These are phyloP conservation scores for Colletotrichum nymphaeae DNA, from an alignment of 2,329 filamentous ascomycete genomes.

Conservation along the genomic window DNA sequence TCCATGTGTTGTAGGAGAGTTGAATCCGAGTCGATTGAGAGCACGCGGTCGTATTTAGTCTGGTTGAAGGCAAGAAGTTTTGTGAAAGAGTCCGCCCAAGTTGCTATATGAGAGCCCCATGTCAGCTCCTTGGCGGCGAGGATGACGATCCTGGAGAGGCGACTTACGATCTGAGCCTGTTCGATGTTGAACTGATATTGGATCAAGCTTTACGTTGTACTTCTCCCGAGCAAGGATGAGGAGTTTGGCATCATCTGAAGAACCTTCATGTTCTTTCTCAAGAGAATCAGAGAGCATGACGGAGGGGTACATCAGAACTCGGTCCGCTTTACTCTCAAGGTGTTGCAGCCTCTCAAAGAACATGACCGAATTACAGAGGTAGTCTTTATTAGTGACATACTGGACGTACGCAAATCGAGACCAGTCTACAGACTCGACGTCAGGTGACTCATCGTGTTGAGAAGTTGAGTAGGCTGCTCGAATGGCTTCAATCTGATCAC, in stretches of 20 bases:
- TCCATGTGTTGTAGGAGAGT: slow-evolving; percentile 71
- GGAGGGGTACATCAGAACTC: slow-evolving; percentile 59
- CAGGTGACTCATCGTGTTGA: not conserved
- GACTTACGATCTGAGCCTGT: slow-evolving; percentile 49
- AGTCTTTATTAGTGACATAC: slow-evolving; percentile 59
- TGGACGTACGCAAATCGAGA: slow-evolving; percentile 58
- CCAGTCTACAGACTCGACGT: slow-evolving; percentile 46
- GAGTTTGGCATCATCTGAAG: slow-evolving; percentile 45
- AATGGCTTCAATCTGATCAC: not conserved
- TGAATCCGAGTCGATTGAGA: slow-evolving; percentile 69
- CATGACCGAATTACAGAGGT: slow-evolving; percentile 64
- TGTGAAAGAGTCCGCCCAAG: slow-evolving; percentile 73
- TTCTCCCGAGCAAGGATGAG: slow-evolving; percentile 55
- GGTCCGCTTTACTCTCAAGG: slow-evolving; percentile 55
- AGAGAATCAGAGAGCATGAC: slow-evolving; percentile 47
- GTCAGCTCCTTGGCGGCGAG: not conserved
- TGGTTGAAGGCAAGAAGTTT: slow-evolving; percentile 76
- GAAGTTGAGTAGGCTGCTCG: not conserved
- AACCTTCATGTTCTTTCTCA: slow-evolving; percentile 39
- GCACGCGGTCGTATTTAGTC: slow-evolving; percentile 64
- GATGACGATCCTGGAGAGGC: not conserved
- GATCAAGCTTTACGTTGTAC: slow-evolving; percentile 57
- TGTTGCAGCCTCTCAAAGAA: slow-evolving; percentile 57
- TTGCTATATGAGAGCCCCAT: slow-evolving; percentile 41
- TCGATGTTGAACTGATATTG: slow-evolving; percentile 53